Conservation (phyloP, 164 flowering plant species). For the Magnolia sinica region DNA sequence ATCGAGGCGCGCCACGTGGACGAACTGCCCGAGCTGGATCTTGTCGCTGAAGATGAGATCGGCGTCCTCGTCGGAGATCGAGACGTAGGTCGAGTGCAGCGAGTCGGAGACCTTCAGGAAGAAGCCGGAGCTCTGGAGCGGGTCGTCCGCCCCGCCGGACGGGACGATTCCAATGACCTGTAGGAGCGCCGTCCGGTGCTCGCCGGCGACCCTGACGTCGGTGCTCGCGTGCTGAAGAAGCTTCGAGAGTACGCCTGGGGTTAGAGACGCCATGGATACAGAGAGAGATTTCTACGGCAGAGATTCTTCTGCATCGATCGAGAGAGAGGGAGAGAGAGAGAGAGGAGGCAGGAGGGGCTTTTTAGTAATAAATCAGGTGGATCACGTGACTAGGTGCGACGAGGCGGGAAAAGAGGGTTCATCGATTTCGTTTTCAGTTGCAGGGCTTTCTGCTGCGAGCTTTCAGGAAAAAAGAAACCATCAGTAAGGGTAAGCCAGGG, state of each 20-base stretch:
- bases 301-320: too few species aligned
- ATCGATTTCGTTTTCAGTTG: background rate
- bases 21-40: constrained; percentile 59
- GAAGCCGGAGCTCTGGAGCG: constrained; percentile 44
- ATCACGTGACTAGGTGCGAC: background rate
- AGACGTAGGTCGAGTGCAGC: constrained; percentile 51
- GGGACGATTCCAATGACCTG: constrained; percentile 58
- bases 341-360: background rate
- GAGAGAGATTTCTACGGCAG: background rate
- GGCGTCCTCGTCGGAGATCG: constrained; percentile 41
- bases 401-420: background rate
- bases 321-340: background rate
- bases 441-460: background rate
- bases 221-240: constrained; percentile 43
- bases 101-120: constrained; percentile 67
- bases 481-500: too few species aligned
- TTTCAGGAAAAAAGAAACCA: background rate
- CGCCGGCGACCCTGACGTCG: constrained; percentile 45
- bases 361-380: background rate
- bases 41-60: constrained; percentile 53
- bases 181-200: constrained; percentile 52
- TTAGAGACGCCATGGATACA: constrained; percentile 59
- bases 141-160: constrained; percentile 31
- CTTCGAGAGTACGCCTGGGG: constrained; percentile 54
- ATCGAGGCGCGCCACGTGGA: constrained; percentile 48